Percentiles rank a stretch among this genome's conserved stretches.
Conservation (phyloP, 2,329 filamentous ascomycete species). For the Colletotrichum gloeosporioides region DNA sequence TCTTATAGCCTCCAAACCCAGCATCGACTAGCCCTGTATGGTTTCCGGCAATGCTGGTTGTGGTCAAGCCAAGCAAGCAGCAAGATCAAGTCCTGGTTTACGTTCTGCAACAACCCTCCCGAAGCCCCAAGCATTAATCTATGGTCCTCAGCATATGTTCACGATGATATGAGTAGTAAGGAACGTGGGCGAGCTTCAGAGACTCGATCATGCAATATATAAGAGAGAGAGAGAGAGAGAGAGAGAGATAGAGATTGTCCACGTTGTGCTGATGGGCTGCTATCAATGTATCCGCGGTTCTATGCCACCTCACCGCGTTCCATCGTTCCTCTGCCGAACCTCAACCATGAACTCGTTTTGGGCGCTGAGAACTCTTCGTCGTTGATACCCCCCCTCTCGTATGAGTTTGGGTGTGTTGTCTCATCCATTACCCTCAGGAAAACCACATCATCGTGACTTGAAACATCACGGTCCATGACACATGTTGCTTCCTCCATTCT, state of each 20-base stretch:
- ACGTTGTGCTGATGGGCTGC: no score
- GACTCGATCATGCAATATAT: no score
- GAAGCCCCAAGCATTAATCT: not conserved
- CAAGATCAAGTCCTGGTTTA: not conserved
- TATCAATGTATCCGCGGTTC: no score
- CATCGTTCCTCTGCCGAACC: not conserved
- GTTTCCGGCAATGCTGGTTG: not conserved
- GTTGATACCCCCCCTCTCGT: fast-evolving
- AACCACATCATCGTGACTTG: fast-evolving
- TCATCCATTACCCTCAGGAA: not conserved
- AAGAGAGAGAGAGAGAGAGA: no score
- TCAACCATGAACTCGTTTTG: fast-evolving
- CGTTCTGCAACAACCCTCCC: not conserved
- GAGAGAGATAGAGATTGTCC: no score
- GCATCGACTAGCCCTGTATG: not conserved
- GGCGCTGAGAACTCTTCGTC: not conserved
- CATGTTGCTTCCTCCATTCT: not conserved
- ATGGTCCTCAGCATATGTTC: no score
- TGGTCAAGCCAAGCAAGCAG: not conserved
- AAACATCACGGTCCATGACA: not conserved
- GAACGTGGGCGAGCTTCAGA: no score
- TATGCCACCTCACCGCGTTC: no score
- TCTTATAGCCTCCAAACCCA: not conserved
- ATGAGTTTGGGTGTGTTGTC: not conserved
- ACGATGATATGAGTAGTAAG: no score